phyloP scores from a whole-genome alignment of 1,284 basidiomycete species.

The Erythrobasidium hasegawianum region DNA sequence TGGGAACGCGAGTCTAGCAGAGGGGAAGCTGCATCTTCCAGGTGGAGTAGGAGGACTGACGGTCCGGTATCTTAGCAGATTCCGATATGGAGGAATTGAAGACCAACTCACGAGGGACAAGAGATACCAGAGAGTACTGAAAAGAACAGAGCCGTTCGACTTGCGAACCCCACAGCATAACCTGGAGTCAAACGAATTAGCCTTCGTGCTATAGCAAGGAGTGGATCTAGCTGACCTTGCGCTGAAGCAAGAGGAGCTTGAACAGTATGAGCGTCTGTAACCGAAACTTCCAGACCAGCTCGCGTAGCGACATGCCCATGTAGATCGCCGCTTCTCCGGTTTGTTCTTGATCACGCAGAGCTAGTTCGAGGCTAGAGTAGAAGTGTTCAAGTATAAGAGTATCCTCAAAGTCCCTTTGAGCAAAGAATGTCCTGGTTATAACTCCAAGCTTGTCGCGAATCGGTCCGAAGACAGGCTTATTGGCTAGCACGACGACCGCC shows the following conservation, averaged over 20 bases:
- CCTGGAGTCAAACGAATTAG: conserved; percentile 57
- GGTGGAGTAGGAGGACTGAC: conserved; percentile 75
- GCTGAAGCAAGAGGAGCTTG: conserved; percentile 90
- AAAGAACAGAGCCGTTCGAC: conserved; percentile 95
- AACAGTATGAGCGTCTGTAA: conserved; percentile 89
- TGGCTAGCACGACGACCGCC: conserved; percentile 83
- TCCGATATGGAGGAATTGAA: too few species aligned
- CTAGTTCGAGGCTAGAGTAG: conserved; percentile 55
- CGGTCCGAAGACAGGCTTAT: conserved; percentile 46
- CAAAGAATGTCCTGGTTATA: conserved; percentile 83
- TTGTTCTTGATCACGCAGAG: conserved; percentile 60
- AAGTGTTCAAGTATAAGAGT: conserved; percentile 80
- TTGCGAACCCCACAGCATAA: conserved; percentile 79
- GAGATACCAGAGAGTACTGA: conserved; percentile 78
- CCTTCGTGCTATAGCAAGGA: too few species aligned
- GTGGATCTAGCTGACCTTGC: conserved; percentile 57
- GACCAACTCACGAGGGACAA: conserved; percentile 48
- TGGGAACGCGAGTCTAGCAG: conserved; percentile 65
- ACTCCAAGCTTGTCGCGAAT: conserved; percentile 84
- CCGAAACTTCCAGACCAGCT: conserved; percentile 89
- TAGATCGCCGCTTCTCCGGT: conserved; percentile 36
- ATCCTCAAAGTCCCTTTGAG: conserved; percentile 82
- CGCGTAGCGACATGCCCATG: conserved; percentile 77
- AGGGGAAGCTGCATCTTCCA: conserved; percentile 91
- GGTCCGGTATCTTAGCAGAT: too few species aligned